Evolutionary conservation across 1,284 basidiomycete genomes (phyloP).

Genomic region (Ceratobasidium sp.): DNA sequence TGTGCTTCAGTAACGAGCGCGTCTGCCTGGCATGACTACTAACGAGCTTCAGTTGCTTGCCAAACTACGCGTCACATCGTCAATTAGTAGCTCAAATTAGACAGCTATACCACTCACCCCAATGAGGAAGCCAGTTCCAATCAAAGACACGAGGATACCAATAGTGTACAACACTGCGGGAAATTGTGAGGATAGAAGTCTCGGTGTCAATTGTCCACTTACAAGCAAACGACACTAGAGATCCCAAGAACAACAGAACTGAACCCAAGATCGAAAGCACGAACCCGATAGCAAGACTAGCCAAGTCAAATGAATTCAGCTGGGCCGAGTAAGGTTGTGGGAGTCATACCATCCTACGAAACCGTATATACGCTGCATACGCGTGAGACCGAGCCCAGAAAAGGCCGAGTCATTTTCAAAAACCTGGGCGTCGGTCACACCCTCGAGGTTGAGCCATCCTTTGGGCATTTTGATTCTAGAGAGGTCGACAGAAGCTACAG

Average conservation of each 20-base stretch:
- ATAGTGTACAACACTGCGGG: slow-evolving; percentile 77
- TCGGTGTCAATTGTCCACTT: slow-evolving; percentile 12
- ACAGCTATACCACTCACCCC: slow-evolving; percentile 57
- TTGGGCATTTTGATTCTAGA: slow-evolving; percentile 39
- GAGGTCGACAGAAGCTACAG: not conserved
- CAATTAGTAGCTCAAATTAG: not conserved
- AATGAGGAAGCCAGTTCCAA: slow-evolving; percentile 90
- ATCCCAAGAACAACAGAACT: slow-evolving; percentile 77
- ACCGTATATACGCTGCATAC: slow-evolving; percentile 81
- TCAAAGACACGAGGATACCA: slow-evolving; percentile 81
- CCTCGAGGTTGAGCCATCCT: slow-evolving; percentile 43
- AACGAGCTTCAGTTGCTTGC: slow-evolving; percentile 79
- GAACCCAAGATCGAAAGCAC: slow-evolving; percentile 81
- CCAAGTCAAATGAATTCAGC: not conserved
- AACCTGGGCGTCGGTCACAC: slow-evolving; percentile 71
- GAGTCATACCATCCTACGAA: slow-evolving; percentile 76
- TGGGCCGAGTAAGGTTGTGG: slow-evolving; percentile 44
- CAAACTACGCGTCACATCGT: slow-evolving; percentile 60
- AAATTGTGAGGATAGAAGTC: not conserved
- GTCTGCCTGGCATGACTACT: slow-evolving; percentile 45
- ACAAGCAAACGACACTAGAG: slow-evolving; percentile 79
- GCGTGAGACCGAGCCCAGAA: slow-evolving; percentile 74
- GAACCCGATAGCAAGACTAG: slow-evolving; percentile 72
- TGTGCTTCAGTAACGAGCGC: no score
- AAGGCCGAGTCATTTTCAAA: slow-evolving; percentile 87